Evolutionary conservation across 202 grass and related monocot species (phyloP).

Genomic region (Schoenoplectus tabernaemontani): DNA sequence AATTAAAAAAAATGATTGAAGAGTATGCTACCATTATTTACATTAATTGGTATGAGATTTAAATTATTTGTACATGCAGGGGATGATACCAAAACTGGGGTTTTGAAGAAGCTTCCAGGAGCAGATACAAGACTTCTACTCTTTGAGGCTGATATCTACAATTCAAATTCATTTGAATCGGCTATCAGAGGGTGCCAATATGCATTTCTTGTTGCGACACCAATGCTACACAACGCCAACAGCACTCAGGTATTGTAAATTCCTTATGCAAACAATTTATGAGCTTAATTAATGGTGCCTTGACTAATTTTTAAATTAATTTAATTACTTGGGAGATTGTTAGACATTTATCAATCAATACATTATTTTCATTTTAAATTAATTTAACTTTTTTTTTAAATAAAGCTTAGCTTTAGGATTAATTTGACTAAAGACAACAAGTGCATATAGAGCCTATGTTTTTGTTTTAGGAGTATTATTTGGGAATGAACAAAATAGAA

Average conservation of each 20-base stretch:
- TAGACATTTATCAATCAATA: background rate
- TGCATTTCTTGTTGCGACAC: conserved; percentile 61
- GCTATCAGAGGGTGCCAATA: conserved; percentile 43
- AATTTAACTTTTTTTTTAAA: background rate
- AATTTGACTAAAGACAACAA: background rate
- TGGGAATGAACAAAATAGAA: background rate
- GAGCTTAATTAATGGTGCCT: background rate
- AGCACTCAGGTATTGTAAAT: conserved; percentile 30
- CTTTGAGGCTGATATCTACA: conserved; percentile 54
- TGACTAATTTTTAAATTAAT: background rate
- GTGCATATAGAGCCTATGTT: background rate
- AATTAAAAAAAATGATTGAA: background rate
- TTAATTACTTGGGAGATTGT: background rate
- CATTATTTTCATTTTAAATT: background rate
- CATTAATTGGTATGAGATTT: background rate
- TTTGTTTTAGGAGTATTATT: background rate
- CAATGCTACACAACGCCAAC: conserved; percentile 1
- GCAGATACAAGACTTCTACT: conserved; percentile 26
- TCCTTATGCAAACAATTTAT: background rate
- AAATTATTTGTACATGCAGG: conserved; percentile 24
- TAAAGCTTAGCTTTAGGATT: background rate
- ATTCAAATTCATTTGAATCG: conserved; percentile 45
- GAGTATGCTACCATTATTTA: background rate
- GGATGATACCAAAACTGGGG: conserved; percentile 30
- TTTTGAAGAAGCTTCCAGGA: conserved; percentile 36